phyloP scores from a whole-genome alignment of 2,329 filamentous ascomycete genomes.

The Raffaelea arxii region DNA sequence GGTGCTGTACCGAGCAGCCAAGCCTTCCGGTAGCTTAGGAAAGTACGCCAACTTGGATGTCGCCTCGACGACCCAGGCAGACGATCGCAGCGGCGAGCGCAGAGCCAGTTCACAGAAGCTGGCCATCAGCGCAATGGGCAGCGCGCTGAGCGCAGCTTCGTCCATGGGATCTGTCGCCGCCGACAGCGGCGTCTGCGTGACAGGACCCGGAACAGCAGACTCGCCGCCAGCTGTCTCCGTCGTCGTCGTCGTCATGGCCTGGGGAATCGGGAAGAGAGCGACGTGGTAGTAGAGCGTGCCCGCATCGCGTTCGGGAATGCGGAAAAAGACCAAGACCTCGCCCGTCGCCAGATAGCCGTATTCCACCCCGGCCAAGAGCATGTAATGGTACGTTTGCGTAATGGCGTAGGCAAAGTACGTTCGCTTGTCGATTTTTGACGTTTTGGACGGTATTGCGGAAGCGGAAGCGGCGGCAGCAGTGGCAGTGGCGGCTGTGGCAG shows the following conservation, averaged over 20 bases:
- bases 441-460: no score
- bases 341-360: neutral
- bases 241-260: neutral
- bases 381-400: slow-evolving; percentile 1
- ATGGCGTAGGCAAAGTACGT: neutral
- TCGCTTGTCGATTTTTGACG: neutral
- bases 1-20: neutral
- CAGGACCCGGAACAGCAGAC: neutral
- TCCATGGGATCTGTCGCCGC: neutral
- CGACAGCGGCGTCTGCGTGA: neutral
- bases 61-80: neutral
- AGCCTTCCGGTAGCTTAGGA: neutral
- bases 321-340: neutral
- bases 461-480: no score
- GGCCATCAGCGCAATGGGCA: neutral
- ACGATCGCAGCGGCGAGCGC: neutral
- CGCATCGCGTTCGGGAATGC: neutral
- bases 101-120: neutral
- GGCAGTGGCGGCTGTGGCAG: no score
- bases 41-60: neutral
- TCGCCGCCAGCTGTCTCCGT: neutral
- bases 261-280: neutral
- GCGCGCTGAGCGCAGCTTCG: neutral
- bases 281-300: slow-evolving; percentile 2
- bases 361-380: neutral